Conservation (phyloP, 139 green algal species). For the Chlorella sp. region DNA sequence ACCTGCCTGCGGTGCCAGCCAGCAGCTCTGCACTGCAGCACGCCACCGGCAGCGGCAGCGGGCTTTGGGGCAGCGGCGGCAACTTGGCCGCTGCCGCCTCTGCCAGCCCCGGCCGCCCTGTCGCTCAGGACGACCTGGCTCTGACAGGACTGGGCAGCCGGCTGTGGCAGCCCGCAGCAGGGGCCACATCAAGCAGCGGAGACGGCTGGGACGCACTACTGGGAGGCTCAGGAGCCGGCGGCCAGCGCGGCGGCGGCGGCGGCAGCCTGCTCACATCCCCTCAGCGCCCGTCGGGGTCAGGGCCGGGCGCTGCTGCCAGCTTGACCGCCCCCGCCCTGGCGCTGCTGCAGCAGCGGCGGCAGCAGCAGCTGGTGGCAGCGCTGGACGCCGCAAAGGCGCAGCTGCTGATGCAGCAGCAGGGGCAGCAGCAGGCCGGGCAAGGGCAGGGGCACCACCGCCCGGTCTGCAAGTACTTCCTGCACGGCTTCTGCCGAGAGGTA, state of each 20-base stretch:
- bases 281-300: background rate
- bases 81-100: background rate
- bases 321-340: background rate
- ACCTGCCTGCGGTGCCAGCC: background rate
- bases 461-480: constrained; percentile 38
- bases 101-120: background rate
- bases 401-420: constrained; percentile 9
- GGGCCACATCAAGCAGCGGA: background rate
- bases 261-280: constrained; percentile 7
- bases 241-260: background rate
- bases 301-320: background rate
- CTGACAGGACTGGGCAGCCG: constrained; percentile 15
- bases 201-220: constrained; percentile 15
- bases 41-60: background rate
- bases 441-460: background rate
- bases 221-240: background rate
- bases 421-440: background rate
- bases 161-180: constrained; percentile 18
- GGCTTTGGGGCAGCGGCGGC: constrained; percentile 19
- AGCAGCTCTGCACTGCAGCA: background rate
- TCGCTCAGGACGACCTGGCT: constrained; percentile 11
- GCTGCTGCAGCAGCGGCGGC: constrained; percentile 27
- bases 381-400: constrained; percentile 28
- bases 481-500: constrained; percentile 40
- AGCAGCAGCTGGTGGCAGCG: constrained; percentile 31